phyloP scores from a whole-genome alignment of 176 grass and related monocot species.

The Ampelocalamus luodianensis region DNA sequence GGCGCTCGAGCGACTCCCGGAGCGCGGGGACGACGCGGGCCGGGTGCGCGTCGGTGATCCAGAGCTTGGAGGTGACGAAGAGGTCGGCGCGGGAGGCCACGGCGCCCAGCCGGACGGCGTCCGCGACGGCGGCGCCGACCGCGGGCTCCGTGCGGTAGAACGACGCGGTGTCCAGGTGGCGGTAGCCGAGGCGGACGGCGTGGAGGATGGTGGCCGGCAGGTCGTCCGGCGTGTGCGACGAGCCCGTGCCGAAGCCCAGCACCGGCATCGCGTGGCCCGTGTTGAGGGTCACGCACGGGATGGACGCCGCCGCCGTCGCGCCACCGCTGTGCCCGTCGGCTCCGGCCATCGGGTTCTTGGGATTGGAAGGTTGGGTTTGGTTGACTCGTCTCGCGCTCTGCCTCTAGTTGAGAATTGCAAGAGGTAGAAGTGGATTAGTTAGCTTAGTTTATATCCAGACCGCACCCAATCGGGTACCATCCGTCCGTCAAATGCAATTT shows the following conservation, averaged over 20 bases:
- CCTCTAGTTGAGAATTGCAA: not conserved
- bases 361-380: not conserved
- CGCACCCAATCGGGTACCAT: too few relatives aligned
- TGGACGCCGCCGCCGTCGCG: not conserved
- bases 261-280: slow-evolving; percentile 51
- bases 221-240: slow-evolving; percentile 28
- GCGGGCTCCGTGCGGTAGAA: slow-evolving; percentile 58
- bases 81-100: slow-evolving; percentile 52
- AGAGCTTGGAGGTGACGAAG: slow-evolving; percentile 73
- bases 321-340: too few relatives aligned
- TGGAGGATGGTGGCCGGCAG: slow-evolving; percentile 29
- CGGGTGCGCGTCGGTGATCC: slow-evolving; percentile 39
- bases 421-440: not conserved
- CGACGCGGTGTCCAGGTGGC: slow-evolving; percentile 61
- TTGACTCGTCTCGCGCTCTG: not conserved
- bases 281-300: slow-evolving; percentile 51
- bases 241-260: slow-evolving; percentile 60
- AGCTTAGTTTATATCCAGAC: too few relatives aligned
- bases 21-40: slow-evolving; percentile 62
- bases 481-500: too few relatives aligned
- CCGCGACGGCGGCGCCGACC: slow-evolving; percentile 49
- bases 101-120: slow-evolving; percentile 41
- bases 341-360: slow-evolving; percentile 11
- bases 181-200: slow-evolving; percentile 55
- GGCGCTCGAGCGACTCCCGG: slow-evolving; percentile 50